Percentiles rank a stretch among this genome's conserved stretches.
Conservation (phyloP, 208 protist species). For the Acanthamoeba healyi region DNA sequence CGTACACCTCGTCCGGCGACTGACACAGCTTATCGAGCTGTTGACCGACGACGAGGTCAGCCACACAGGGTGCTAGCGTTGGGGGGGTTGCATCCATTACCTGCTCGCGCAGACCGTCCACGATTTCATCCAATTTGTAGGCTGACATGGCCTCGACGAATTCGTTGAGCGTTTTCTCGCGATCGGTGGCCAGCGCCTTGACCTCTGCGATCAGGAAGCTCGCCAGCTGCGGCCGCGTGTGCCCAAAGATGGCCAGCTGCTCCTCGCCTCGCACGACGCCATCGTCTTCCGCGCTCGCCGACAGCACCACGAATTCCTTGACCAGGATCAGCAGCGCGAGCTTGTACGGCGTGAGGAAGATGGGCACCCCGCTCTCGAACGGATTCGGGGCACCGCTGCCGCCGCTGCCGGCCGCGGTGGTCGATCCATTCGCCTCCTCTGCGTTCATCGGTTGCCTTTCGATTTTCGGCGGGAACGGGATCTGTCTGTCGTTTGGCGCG, state of each 20-base stretch:
- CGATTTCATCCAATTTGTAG: constrained; percentile 30
- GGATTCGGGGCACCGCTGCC: neutral
- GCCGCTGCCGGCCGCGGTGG: neutral
- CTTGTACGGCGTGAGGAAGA: constrained; percentile 30
- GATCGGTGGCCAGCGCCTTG: constrained; percentile 21
- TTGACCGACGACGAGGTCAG: neutral
- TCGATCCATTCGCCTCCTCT: neutral
- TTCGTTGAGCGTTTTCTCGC: constrained; percentile 1
- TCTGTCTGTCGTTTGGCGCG: neutral
- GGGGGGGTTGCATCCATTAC: neutral
- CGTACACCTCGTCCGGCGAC: constrained; percentile 18
- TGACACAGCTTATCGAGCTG: neutral
- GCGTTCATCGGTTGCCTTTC: neutral
- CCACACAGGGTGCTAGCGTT: neutral
- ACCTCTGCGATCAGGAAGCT: constrained; percentile 21
- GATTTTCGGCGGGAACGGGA: neutral
- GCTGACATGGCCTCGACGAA: neutral
- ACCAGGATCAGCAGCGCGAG: neutral
- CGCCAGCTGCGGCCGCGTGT: constrained; percentile 17
- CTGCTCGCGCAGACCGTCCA: constrained; percentile 9
- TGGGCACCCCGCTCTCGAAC: neutral
- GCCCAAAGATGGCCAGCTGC: neutral
- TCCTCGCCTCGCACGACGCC: neutral
- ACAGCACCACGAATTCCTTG: constrained; percentile 46
- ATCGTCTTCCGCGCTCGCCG: neutral